Base-by-base conservation (phyloP, 192 early-diverging fungal genomes). In the Polychytrium aggregatum region DNA sequence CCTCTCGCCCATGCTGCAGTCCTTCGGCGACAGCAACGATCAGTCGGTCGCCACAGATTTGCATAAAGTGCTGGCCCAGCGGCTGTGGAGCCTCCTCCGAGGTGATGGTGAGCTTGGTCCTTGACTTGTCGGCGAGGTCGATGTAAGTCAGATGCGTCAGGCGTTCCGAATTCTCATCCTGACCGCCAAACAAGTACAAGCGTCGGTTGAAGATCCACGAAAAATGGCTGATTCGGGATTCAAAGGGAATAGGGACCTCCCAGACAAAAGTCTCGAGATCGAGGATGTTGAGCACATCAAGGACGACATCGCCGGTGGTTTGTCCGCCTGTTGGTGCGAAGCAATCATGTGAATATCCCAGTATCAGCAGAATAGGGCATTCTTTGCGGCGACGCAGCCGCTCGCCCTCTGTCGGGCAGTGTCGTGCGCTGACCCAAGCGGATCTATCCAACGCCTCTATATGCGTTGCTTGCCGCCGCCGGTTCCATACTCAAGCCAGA, bases 141-240 rank as follows among this genome's bases (percentile, higher is more conserved):
- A 82, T 61, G 42, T 76, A 78, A 6, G 70, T 56, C 1, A 83
- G 57, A 9, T 69, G 56, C 6, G 62, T 64, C 26, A 64, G 63
- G 22, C 78, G 57, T 27, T 78, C 76, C 70, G 73, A 71, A 34
- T 73, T 71, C 30, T 71, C 70, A 24, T 61, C 61, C 13, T 74
- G 60, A 0, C 81, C 81, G 36, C 81, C 78, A 51, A 68, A 83
- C 7, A 75, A 47, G 57, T 76, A 78, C 17, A 83, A 59, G 10
- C 78, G 65, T 18, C 62, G 46, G 21, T 61, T 57, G 55, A 70
- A 73, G 14, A 67, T 55, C 52, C 70, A 82, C n/a, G 71, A 63
- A 13, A 68, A 68, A 49, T 83, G 81, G 17, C 64, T 62, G 42
- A 65, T 59, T 38, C 81, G 54, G 17, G 56, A 39, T 21, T 71